Conservation (phyloP, 257 asterid species). For the Solanum microdontum region DNA sequence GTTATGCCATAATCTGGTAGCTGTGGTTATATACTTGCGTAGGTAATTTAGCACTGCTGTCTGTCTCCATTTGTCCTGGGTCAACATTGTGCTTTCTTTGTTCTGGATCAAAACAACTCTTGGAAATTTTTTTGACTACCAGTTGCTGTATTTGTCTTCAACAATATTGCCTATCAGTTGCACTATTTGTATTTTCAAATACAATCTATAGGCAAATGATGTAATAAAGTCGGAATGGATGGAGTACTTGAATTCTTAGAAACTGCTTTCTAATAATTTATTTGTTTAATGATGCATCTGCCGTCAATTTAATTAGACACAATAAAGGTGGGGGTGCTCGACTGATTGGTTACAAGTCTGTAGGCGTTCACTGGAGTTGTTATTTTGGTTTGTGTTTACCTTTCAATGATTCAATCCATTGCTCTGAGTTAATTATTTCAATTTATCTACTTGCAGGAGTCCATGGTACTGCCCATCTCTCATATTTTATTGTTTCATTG, state of each 20-base stretch:
- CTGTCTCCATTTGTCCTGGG: not conserved
- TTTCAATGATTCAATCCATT: not conserved
- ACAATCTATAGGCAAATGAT: not conserved
- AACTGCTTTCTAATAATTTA: not conserved
- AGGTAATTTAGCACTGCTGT: not conserved
- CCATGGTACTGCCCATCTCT: not conserved
- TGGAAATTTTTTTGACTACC: not conserved
- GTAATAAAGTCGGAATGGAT: not conserved
- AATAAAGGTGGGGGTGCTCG: not conserved
- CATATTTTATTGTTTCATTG: slow-evolving; percentile 5
- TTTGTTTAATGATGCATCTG: not conserved
- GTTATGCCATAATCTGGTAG: not conserved
- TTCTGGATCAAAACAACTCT: not conserved
- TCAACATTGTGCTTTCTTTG: not conserved
- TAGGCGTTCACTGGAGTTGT: not conserved
- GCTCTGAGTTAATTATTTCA: not conserved
- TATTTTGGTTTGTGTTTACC: not conserved
- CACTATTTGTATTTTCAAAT: not conserved
- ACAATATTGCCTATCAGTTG: not conserved
- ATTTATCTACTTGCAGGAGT: not conserved
- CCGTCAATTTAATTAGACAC: not conserved
- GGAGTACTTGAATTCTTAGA: not conserved
- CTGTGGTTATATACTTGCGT: not conserved
- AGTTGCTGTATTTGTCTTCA: not conserved
- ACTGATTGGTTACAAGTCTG: not conserved